These are phyloP conservation scores for Solanum pennellii DNA, from an alignment of 257 asterid genomes.

Conservation along the genomic window DNA sequence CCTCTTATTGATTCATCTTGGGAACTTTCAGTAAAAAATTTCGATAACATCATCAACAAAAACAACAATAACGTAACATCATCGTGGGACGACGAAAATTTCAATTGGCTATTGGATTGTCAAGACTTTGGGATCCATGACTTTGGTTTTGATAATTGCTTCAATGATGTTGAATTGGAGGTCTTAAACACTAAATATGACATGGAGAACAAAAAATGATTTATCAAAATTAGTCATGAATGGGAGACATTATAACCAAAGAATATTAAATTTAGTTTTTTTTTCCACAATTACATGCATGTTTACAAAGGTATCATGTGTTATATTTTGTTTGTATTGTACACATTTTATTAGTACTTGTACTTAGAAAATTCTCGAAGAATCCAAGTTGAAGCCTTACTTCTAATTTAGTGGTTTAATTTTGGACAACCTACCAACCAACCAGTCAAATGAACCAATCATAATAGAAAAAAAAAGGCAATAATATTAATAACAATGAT, in stretches of 20 bases:
- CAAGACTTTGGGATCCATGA: constrained; percentile 80
- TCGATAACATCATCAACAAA: not conserved
- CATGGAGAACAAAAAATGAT: constrained; percentile 1
- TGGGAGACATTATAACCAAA: not conserved
- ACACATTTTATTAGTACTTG: not conserved
- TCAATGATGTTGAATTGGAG: constrained; percentile 22
- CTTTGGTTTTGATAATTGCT: constrained; percentile 34
- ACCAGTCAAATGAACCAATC: not conserved
- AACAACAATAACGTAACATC: not conserved
- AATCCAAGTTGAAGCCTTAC: not conserved
- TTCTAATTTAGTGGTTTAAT: not conserved
- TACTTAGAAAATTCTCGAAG: not conserved
- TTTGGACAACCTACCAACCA: not conserved
- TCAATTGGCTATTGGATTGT: constrained; percentile 58
- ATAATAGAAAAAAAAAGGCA: not conserved
- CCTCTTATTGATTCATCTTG: constrained; percentile 20
- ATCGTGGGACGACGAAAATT: constrained; percentile 38
- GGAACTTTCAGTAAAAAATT: constrained; percentile 23
- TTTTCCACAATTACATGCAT: not conserved
- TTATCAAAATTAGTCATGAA: not conserved
- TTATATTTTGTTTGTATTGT: not conserved
- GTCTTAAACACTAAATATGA: constrained; percentile 13
- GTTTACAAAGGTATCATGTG: constrained; percentile 2
- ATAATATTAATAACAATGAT: too few relatives aligned
- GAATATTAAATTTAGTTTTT: not conserved